A percentile compares a stretch with the other conserved stretches of the same genome.
These are phyloP conservation scores for Beauveria medogensis DNA, from an alignment of 2,329 filamentous ascomycete species.

Conservation along the genomic window DNA sequence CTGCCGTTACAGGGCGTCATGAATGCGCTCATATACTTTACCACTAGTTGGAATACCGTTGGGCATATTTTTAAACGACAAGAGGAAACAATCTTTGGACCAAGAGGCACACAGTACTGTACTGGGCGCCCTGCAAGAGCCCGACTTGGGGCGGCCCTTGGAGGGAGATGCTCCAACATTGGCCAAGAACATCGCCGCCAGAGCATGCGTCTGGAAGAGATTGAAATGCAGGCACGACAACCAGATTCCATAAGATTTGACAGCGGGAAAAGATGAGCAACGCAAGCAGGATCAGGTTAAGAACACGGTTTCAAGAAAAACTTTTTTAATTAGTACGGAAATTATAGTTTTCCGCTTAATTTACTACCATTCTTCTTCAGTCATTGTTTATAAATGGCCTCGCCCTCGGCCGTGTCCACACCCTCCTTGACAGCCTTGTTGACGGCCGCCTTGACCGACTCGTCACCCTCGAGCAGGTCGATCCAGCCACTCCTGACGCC, in stretches of 20 bases:
- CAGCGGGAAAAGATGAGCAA: background rate
- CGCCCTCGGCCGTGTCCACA: conserved; percentile 45
- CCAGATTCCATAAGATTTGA: background rate
- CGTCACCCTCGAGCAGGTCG: conserved; percentile 47
- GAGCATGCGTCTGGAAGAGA: background rate
- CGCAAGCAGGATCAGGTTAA: background rate
- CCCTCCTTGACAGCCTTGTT: conserved; percentile 39
- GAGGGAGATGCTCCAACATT: background rate
- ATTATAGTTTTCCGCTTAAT: background rate
- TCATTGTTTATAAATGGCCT: conserved; percentile 26
- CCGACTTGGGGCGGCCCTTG: background rate
- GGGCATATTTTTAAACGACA: conserved; percentile 18
- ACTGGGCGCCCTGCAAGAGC: background rate
- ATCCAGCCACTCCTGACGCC: conserved; percentile 43
- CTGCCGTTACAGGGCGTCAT: conserved; percentile 72
- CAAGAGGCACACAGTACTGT: conserved; percentile 1
- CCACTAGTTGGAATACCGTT: conserved; percentile 46
- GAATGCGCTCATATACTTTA: conserved; percentile 71
- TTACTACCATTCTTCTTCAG: background rate
- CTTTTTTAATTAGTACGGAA: background rate
- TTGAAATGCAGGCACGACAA: background rate
- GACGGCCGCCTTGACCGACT: conserved; percentile 40
- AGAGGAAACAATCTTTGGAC: conserved; percentile 13
- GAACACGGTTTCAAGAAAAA: background rate
- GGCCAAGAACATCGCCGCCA: background rate